Percentiles rank a stretch among this genome's conserved stretches.
These are phyloP conservation scores for Dactylonectria estremocensis DNA, from an alignment of 2,329 filamentous ascomycete genomes.

Conservation along the genomic window DNA sequence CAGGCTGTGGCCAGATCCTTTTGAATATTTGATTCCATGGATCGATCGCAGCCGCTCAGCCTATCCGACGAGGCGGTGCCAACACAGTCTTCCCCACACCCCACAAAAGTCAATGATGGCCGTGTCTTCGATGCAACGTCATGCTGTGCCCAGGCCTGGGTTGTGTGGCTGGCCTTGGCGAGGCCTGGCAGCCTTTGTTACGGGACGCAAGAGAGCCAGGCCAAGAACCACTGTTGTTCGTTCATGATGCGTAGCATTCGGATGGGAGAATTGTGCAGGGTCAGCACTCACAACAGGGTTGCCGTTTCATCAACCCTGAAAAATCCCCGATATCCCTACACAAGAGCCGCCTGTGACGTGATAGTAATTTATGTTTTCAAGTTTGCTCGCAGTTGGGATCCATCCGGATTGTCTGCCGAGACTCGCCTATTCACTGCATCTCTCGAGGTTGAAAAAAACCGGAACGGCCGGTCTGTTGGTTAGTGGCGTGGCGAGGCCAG, in stretches of 20 bases:
- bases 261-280: neutral
- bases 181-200: constrained; percentile 8
- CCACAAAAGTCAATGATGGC: constrained; percentile 10
- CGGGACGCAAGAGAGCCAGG: no score
- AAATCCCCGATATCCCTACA: neutral
- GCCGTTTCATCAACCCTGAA: neutral
- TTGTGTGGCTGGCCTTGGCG: constrained; percentile 27
- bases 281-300: neutral
- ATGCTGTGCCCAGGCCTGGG: constrained; percentile 15
- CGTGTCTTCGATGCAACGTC: constrained; percentile 24
- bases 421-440: neutral
- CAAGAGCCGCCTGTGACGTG: constrained; percentile 8
- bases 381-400: neutral
- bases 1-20: constrained; percentile 15
- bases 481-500: constrained; percentile 9
- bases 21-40: constrained; percentile 19
- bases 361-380: neutral
- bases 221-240: no score
- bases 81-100: constrained; percentile 20
- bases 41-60: constrained; percentile 25
- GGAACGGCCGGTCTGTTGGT: constrained; percentile 15
- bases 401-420: neutral
- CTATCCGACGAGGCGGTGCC: constrained; percentile 13
- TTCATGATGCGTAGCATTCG: neutral
- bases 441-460: neutral